Evolutionary conservation across 83 land plant genomes (phyloP), one percentile per base, ranked within the genome.

Genomic region (Picea abies): DNA sequence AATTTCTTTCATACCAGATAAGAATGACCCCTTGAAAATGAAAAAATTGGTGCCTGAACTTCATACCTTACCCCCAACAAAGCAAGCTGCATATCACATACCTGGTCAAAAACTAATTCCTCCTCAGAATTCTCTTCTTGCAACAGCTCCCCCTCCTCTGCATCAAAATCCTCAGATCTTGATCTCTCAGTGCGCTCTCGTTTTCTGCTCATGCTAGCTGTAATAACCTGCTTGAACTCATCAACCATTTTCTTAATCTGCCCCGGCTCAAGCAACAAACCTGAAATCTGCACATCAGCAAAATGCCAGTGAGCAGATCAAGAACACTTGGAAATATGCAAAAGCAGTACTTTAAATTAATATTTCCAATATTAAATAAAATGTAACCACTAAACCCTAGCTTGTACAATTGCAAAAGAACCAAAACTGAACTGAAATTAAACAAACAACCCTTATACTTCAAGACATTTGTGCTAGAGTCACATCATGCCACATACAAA

Each of bases 41-140:
- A 29, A 23, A 16, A 58, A 60, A 29, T 26, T 3, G 25, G 23
- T 17, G 25, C 11, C 77, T 12, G 23, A 73, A 22, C 19, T 14
- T 73, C 15, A 44, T 47, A 44, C 15, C 52, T 73, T 11, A 47
- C 26, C 58, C 58, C 56, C 44, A 22, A 56, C 58, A 73, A 47
- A 3, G 37, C 22, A 41, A 17, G 75, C 35, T 17, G 22, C 71
- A 73, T 8, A 20, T 76, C 20, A 47, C 25, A 76, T 85, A 87
- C 91, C 83, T 89, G 90, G 58, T 89, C 87, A 81, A 89, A 89
- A 69, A 89, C 91, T 76, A 87, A 87, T 62, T 89, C 90, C 81
- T 89, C 91, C 70, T 87, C 87, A 29, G 83, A 90, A 82, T 89
- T 89, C 66, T 89, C 91, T 60, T 87, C 85, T 70, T 89, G 79